These are phyloP conservation scores for Tuber magnatum DNA, from an alignment of 495 filamentous ascomycete species.

Conservation along the genomic window DNA sequence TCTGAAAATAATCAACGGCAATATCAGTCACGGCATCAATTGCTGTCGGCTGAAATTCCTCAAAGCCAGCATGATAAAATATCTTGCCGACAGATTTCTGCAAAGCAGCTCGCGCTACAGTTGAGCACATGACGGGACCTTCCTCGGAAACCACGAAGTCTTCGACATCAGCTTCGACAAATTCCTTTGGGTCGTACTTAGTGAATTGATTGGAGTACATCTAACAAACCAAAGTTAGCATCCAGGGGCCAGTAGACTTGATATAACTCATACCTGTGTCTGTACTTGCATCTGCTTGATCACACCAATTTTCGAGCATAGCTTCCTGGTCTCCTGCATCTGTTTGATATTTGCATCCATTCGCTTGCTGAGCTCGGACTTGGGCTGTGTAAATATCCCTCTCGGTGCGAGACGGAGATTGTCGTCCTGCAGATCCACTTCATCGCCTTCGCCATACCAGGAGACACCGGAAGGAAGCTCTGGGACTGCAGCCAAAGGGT, in stretches of 20 bases:
- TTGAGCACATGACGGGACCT: slow-evolving; percentile 74
- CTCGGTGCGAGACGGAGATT: slow-evolving; percentile 64
- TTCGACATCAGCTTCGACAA: slow-evolving; percentile 74
- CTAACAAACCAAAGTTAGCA: slow-evolving; percentile 45
- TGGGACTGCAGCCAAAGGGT: slow-evolving; percentile 74
- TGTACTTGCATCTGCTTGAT: slow-evolving; percentile 99
- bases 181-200: slow-evolving; percentile 90
- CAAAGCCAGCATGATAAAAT: slow-evolving; percentile 93
- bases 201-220: slow-evolving; percentile 98
- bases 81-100: slow-evolving; percentile 88
- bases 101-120: slow-evolving; percentile 70
- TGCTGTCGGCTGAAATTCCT: slow-evolving; percentile 93
- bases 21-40: slow-evolving; percentile 86
- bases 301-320: slow-evolving; percentile 90
- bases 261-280: slow-evolving; percentile 61
- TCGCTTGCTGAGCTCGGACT: slow-evolving; percentile 66
- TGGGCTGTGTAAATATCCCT: slow-evolving; percentile 69
- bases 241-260: background rate
- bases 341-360: slow-evolving; percentile 87
- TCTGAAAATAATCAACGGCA: slow-evolving; percentile 79
- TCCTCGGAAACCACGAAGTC: slow-evolving; percentile 79
- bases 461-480: slow-evolving; percentile 66
- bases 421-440: slow-evolving; percentile 77
- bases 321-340: slow-evolving; percentile 93
- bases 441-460: slow-evolving; percentile 87